Base-by-base conservation (phyloP, 352 stramenopile genomes). In the Globisporangium solare region DNA sequence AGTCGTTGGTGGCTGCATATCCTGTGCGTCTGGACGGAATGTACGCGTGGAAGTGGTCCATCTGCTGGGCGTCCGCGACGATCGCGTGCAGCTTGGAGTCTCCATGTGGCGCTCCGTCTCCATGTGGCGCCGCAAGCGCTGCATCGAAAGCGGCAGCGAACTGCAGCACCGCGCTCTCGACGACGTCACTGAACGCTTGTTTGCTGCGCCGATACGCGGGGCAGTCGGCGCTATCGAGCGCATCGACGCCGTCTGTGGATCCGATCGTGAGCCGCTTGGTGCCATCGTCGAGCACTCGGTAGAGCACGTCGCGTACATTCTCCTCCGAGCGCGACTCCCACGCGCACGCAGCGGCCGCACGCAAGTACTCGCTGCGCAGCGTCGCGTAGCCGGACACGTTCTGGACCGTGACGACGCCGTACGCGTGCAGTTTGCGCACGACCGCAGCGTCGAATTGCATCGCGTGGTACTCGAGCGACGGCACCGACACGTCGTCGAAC, bases 21-120 rank as follows among this genome's bases (percentile, higher is more conserved):
- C 14, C n/a, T n/a, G n/a, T 14, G 13, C 15, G 20, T 10, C 42
- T 40, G 4, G 48, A 48, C 1, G 61, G 61, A 0, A 64, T 27
- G 45, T 67, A 67, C 15, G 61, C 56, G 50, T 67, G 61, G 45
- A 67, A 67, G 32, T 67, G 61, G 17, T 67, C 56, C 56, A 67
- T 67, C 17, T 56, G 47, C 1, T 48, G 42, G 7, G 55, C 56
- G 3, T 45, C 21, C 17, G 43, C 18, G 10, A 67, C 50, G 39
- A 67, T 31, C 37, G 43, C 49, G 8, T 47, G 47, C 12, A 67
- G 56, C 12, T 46, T 55, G 15, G 41, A 24, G 6, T n/a, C 35
- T 32, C 17, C n/a, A n/a, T 27, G 24, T 13, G 11, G 8, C 2
- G 40, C 10, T 14, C 21, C n/a, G 7, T 35, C 27, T 35, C 27